These are phyloP conservation scores for Medicago truncatula DNA, from an alignment of 306 rosid genomes.

Conservation along the genomic window MtrunA17r5.0-ANR NC_053044.1:18433001-18433500, in stretches of 20 bases:
- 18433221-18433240: no score
- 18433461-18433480: slow-evolving; percentile 35
- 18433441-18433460: slow-evolving; percentile 20
- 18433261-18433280: slow-evolving; percentile 3
- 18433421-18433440: slow-evolving; percentile 37
- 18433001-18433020: no score
- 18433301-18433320: slow-evolving; percentile 39
- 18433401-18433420: slow-evolving; percentile 28
- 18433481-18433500: slow-evolving; percentile 14
- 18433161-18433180: no score
- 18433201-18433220: no score
- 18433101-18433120: no score
- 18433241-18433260: background rate
- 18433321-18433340: slow-evolving; percentile 50
- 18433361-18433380: slow-evolving; percentile 50
- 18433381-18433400: slow-evolving; percentile 32
- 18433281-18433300: slow-evolving; percentile 28
- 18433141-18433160: no score
- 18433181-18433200: no score
- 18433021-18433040: no score
- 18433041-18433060: no score
- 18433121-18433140: no score
- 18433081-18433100: no score
- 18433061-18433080: no score
- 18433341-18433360: slow-evolving; percentile 72